Base-by-base conservation (phyloP, 2,329 filamentous ascomycete species). In the Penicillium palitans region DNA sequence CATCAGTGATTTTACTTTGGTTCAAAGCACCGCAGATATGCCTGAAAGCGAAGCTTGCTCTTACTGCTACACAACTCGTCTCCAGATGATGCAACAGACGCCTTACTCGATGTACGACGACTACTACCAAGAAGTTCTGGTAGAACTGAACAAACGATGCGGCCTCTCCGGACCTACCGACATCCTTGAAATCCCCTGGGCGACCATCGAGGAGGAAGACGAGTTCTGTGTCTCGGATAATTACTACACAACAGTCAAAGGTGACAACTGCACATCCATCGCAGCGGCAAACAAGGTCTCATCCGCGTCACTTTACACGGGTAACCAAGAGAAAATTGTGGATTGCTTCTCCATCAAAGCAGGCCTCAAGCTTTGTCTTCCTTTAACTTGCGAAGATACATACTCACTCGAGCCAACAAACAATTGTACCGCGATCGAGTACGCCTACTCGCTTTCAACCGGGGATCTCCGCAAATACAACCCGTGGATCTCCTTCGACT, bases 251-350 rank as follows among this genome's bases (percentile, higher is more conserved):
- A 48, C 44, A 8, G 42, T 24, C 7, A 19, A 48, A 7, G 55
- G 48, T 6, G 59, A 65, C 44, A 58, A 24, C 41, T 58, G 49
- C 40, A 40, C 25, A 15, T 44, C 44, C 12, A 61, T 66, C 31
- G 41, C 53, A 13, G 27, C 33, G 31, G 25, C 25, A 13, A 40
- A 48, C 33, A 42, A 47, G 8, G 25, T 51, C 17, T 55, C 60
- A 5, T 53, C 72, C 8, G 60, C 72, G 2, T 45, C 21, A 40
- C 58, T 47, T 29, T 60, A 39, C 35, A 55, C 25, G 74, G 73
- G 72, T 73, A 77, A 57, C 71, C 73, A 6, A 12, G 45, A 55
- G 21, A 31, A 51, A 17, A 51, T 60, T 17, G 24, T 40, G 2
- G 48, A 59, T 31, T 52, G 54, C 31, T 59, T 49, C 27, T 19